These are phyloP conservation scores for Puccinia novopanici DNA, from an alignment of 1,284 basidiomycete species.

Conservation along the genomic window DNA sequence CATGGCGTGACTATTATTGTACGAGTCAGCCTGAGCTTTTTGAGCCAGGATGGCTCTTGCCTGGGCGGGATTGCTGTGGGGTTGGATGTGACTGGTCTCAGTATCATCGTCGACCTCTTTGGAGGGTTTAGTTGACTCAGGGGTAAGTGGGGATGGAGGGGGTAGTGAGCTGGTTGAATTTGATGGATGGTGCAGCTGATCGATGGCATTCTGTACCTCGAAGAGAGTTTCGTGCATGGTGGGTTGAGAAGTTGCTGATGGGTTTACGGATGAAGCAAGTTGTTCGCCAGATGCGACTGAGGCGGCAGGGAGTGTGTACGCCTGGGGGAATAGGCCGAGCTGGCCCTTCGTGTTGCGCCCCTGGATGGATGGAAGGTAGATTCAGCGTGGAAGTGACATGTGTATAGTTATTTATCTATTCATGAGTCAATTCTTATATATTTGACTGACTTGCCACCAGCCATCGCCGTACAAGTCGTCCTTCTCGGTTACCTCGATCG, in stretches of 20 bases:
- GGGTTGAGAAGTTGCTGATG: conserved; percentile 51
- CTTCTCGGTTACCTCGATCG: conserved; percentile 84
- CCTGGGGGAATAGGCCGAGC: conserved; percentile 84
- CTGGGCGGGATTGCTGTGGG: conserved; percentile 14
- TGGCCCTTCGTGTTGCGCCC: conserved; percentile 81
- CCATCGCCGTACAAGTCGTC: conserved; percentile 93
- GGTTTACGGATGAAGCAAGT: too few relatives aligned
- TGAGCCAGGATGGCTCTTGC: conserved; percentile 43
- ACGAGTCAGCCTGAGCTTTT: conserved; percentile 51
- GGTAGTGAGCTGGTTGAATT: conserved; percentile 53
- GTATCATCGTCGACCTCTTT: neutral
- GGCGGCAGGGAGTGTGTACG: conserved; percentile 73
- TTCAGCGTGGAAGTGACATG: too few relatives aligned
- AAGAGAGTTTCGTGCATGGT: conserved; percentile 57
- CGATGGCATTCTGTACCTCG: conserved; percentile 62
- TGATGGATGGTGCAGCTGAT: conserved; percentile 62
- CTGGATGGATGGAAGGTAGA: conserved; percentile 60
- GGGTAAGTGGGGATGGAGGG: conserved; percentile 8
- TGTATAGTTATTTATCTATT: too few relatives aligned
- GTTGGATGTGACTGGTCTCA: neutral
- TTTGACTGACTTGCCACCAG: conserved; percentile 87
- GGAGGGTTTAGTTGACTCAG: conserved; percentile 27
- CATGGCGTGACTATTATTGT: neutral
- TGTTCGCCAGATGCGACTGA: conserved; percentile 58
- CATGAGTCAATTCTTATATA: too few relatives aligned